Conservation (phyloP, 257 asterid species). For the Linaria vulgaris region DNA sequence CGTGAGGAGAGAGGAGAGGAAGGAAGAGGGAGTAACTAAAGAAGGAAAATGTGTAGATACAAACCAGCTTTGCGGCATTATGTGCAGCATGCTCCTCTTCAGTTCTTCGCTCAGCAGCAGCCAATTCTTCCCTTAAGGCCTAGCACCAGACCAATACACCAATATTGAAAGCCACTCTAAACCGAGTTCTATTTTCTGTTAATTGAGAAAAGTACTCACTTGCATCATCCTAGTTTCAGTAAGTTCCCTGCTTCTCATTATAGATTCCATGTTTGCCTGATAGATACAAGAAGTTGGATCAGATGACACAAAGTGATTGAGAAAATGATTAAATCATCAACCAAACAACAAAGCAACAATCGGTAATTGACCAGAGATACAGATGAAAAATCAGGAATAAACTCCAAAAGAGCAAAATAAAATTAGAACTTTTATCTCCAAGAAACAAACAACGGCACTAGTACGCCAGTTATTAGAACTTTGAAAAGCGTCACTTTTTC, state of each 20-base stretch:
- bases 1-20: constrained; percentile 8
- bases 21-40: constrained; percentile 18
- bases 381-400: constrained; percentile 17
- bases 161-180: constrained; percentile 26
- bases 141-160: constrained; percentile 31
- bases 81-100: constrained; percentile 98
- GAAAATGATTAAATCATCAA: constrained; percentile 21
- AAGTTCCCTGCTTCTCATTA: constrained; percentile 93
- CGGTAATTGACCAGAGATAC: constrained; percentile 9
- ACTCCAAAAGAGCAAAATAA: not conserved
- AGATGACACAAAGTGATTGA: constrained; percentile 18
- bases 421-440: constrained; percentile 6
- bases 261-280: constrained; percentile 87
- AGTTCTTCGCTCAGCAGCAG: constrained; percentile 92
- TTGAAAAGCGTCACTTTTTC: constrained; percentile 13
- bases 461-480: constrained; percentile 14
- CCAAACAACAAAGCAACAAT: constrained; percentile 17
- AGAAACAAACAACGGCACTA: constrained; percentile 15
- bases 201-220: constrained; percentile 46
- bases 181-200: constrained; percentile 21
- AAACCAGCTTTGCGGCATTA: constrained; percentile 83
- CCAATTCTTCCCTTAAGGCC: constrained; percentile 94
- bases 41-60: constrained; percentile 11
- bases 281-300: constrained; percentile 15
- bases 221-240: constrained; percentile 99